Evolutionary conservation across 2,329 filamentous ascomycete genomes (phyloP).

Genomic region (Talaromyces sp.): DNA sequence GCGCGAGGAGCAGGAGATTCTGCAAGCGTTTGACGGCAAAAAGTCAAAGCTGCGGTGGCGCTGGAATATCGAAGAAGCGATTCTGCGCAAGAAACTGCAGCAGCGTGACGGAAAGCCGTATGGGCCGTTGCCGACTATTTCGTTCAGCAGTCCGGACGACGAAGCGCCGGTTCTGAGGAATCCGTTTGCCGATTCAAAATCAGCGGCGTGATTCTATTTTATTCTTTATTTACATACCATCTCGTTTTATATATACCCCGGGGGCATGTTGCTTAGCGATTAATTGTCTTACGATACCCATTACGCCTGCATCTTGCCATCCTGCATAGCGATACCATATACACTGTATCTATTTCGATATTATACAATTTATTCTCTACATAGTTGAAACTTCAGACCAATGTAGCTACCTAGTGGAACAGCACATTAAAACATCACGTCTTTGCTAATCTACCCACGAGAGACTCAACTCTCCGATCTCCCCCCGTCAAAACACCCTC

Average conservation of each 20-base stretch:
- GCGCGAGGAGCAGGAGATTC: conserved; percentile 25
- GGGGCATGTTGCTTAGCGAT: conserved; percentile 1
- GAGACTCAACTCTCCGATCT: conserved; percentile 29
- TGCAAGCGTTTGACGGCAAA: conserved; percentile 29
- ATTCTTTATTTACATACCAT: conserved; percentile 6
- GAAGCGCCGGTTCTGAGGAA: conserved; percentile 23
- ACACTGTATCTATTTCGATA: background rate
- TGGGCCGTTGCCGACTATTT: conserved; percentile 33
- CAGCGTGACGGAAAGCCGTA: conserved; percentile 29
- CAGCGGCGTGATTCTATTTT: background rate
- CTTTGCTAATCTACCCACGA: conserved; percentile 25
- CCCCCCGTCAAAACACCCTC: conserved; percentile 31
- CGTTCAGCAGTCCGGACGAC: conserved; percentile 23
- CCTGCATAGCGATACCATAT: background rate
- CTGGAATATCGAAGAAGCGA: conserved; percentile 41
- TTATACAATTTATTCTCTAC: background rate
- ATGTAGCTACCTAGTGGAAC: background rate
- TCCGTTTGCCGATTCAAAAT: conserved; percentile 14
- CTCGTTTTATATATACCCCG: conserved; percentile 10
- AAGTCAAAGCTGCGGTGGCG: conserved; percentile 29
- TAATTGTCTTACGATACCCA: background rate
- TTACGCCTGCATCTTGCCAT: background rate
- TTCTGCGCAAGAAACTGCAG: conserved; percentile 36
- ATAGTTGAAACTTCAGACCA: background rate
- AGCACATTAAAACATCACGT: background rate